These are phyloP conservation scores for Penicillium pulvis DNA, from an alignment of 495 filamentous ascomycete genomes.

Conservation along the genomic window DNA sequence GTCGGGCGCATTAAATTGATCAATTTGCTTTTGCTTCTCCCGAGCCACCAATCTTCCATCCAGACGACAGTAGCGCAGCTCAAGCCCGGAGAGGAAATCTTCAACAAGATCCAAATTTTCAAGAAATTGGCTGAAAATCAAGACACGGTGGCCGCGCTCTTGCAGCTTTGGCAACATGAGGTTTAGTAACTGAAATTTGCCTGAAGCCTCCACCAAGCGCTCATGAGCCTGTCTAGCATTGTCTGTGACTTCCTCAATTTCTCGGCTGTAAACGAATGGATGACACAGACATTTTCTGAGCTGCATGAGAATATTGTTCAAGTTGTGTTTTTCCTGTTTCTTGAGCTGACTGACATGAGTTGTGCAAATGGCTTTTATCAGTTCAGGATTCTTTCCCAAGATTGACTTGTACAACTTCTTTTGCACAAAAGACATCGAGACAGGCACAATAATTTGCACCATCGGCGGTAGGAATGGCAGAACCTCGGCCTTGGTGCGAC, in stretches of 20 bases:
- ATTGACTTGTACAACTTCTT: slow-evolving; percentile 95
- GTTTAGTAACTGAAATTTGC: slow-evolving; percentile 84
- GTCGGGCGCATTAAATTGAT: slow-evolving; percentile 84
- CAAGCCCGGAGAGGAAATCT: slow-evolving; percentile 79
- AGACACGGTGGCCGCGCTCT: slow-evolving; percentile 84
- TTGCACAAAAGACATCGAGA: slow-evolving; percentile 89
- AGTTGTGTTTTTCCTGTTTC: slow-evolving; percentile 67
- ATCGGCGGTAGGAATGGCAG: slow-evolving; percentile 88
- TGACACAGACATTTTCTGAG: slow-evolving; percentile 93
- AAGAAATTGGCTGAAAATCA: slow-evolving; percentile 97
- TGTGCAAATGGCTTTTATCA: slow-evolving; percentile 85
- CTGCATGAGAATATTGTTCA: slow-evolving; percentile 95
- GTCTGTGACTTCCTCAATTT: slow-evolving; percentile 77
- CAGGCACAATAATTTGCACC: slow-evolving; percentile 90
- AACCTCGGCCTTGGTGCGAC: slow-evolving; percentile 87
- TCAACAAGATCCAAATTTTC: slow-evolving; percentile 86
- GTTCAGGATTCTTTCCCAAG: slow-evolving; percentile 78
- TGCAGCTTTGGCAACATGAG: slow-evolving; percentile 89
- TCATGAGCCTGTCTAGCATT: slow-evolving; percentile 59
- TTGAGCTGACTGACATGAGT: slow-evolving; percentile 57
- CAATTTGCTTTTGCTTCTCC: slow-evolving; percentile 91
- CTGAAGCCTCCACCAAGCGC: slow-evolving; percentile 86
- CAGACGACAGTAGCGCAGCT: slow-evolving; percentile 71
- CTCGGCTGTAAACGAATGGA: slow-evolving; percentile 87
- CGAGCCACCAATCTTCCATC: slow-evolving; percentile 80